Evolutionary conservation across 371 early-diverging fungal genomes (phyloP).

Genomic region (Smittium culicis): DNA sequence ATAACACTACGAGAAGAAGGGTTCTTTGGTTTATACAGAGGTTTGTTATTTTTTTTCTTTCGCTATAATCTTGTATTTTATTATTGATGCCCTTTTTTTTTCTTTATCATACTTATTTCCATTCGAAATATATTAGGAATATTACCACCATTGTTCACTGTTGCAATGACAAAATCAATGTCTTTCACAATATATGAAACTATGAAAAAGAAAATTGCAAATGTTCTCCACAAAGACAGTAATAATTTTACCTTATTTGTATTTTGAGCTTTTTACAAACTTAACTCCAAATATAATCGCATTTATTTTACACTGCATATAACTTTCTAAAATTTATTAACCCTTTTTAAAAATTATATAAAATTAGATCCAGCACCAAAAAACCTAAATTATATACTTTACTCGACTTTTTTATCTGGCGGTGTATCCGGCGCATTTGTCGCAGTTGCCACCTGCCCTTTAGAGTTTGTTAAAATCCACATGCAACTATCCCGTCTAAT

Average conservation of each 20-base stretch:
- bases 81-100: no score
- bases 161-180: conserved; percentile 54
- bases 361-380: conserved; percentile 12
- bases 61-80: no score
- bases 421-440: conserved; percentile 49
- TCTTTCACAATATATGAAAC: conserved; percentile 60
- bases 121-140: no score
- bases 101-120: no score
- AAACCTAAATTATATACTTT: conserved; percentile 25
- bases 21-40: conserved; percentile 54
- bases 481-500: conserved; percentile 53
- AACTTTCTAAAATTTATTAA: conserved; percentile 14
- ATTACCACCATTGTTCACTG: conserved; percentile 57
- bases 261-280: no score
- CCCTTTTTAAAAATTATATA: neutral
- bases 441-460: conserved; percentile 52
- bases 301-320: conserved; percentile 9
- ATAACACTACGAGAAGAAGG: conserved; percentile 57
- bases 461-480: conserved; percentile 68
- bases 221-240: neutral
- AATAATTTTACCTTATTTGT: no score
- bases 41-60: no score
- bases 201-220: conserved; percentile 24
- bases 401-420: conserved; percentile 43
- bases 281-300: neutral